phyloP scores from a whole-genome alignment of 2,329 filamentous ascomycete genomes.

The Alternaria tenuissima region DNA sequence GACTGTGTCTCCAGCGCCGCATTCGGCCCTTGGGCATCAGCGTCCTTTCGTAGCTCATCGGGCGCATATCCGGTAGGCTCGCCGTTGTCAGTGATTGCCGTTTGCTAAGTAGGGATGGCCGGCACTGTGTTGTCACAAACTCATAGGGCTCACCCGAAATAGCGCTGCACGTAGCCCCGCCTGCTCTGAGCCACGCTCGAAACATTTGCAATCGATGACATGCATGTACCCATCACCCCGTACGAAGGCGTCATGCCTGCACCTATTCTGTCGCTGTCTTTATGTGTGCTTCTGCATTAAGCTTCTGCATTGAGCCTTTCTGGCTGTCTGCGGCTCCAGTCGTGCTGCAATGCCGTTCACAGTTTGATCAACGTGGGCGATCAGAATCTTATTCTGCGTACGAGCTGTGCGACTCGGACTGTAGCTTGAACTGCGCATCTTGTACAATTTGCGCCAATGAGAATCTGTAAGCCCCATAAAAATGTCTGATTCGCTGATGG shows the following conservation, averaged over 20 bases:
- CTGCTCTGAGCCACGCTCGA: slow-evolving; percentile 27
- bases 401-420: slow-evolving; percentile 13
- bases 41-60: slow-evolving; percentile 7
- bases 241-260: slow-evolving; percentile 6
- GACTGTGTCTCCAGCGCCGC: slow-evolving; percentile 3
- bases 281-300: slow-evolving; percentile 20
- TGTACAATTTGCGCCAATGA: slow-evolving; percentile 7
- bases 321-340: slow-evolving; percentile 20
- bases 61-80: neutral
- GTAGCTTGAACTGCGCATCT: slow-evolving; percentile 1
- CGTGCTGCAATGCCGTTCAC: slow-evolving; percentile 5
- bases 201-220: slow-evolving; percentile 36
- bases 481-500: slow-evolving; percentile 13
- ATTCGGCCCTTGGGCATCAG: slow-evolving; percentile 11
- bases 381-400: slow-evolving; percentile 21
- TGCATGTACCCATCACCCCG: slow-evolving; percentile 27
- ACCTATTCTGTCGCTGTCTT: slow-evolving; percentile 1
- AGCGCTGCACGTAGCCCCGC: slow-evolving; percentile 33
- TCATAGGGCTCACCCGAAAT: slow-evolving; percentile 25
- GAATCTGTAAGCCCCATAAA: slow-evolving; percentile 3
- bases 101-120: slow-evolving; percentile 20
- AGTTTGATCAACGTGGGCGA: slow-evolving; percentile 4
- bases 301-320: slow-evolving; percentile 16
- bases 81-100: slow-evolving; percentile 6
- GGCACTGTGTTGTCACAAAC: slow-evolving; percentile 10